These are phyloP conservation scores for Scenedesmus sp. DNA, from an alignment of 163 green algal species.

Conservation along the genomic window DNA sequence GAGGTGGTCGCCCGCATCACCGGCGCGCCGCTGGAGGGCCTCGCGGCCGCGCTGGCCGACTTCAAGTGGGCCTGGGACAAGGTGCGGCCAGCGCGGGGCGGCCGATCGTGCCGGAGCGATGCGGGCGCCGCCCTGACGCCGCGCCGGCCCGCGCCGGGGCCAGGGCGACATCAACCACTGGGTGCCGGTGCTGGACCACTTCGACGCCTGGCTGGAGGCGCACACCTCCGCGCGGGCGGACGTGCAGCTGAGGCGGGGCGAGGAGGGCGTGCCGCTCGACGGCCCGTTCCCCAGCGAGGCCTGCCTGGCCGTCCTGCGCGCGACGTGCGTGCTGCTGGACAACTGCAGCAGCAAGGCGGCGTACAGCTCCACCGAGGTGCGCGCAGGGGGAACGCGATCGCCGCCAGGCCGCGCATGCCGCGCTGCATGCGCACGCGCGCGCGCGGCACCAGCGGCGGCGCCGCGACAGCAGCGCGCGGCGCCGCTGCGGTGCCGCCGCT, in stretches of 20 bases:
- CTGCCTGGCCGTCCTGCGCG: constrained; percentile 75
- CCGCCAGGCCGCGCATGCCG: too few relatives aligned
- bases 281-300: constrained; percentile 63
- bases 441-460: too few relatives aligned
- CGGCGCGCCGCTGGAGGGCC: constrained; percentile 48
- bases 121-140: neutral
- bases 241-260: constrained; percentile 59
- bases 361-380: constrained; percentile 89
- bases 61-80: constrained; percentile 84
- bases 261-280: constrained; percentile 15
- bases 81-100: constrained; percentile 51
- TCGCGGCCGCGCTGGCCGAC: constrained; percentile 57
- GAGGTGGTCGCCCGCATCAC: constrained; percentile 61
- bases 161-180: constrained; percentile 94
- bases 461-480: too few relatives aligned
- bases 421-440: neutral
- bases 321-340: constrained; percentile 84
- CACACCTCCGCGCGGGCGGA: constrained; percentile 67
- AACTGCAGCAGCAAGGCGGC: constrained; percentile 94
- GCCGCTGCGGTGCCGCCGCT: neutral
- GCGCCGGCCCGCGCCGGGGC: neutral
- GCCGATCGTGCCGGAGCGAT: neutral
- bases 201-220: constrained; percentile 85
- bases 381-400: neutral
- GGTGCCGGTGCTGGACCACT: constrained; percentile 86